Percentiles rank a stretch among this genome's conserved stretches.
These are phyloP conservation scores for Aspergillus phoenicis DNA, from an alignment of 2,329 filamentous ascomycete species.

Conservation along the genomic window DNA sequence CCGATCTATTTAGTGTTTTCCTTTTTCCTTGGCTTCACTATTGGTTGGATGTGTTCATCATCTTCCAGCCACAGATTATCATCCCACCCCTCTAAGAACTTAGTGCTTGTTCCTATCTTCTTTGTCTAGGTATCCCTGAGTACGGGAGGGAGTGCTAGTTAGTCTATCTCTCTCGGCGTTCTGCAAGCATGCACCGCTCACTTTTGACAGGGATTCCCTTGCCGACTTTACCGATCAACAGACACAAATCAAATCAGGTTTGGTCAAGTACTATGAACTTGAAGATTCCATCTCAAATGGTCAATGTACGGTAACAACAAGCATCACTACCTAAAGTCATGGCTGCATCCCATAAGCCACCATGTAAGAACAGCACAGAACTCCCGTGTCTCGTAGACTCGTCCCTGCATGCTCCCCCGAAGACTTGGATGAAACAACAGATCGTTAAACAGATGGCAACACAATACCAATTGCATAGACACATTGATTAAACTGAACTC, in stretches of 20 bases:
- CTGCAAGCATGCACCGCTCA: background rate
- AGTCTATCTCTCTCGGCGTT: background rate
- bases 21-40: constrained; percentile 11
- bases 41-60: background rate
- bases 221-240: background rate
- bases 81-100: background rate
- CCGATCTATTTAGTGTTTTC: background rate
- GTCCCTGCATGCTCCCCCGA: constrained; percentile 1
- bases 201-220: background rate
- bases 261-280: background rate
- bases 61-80: constrained; percentile 8
- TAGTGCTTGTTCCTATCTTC: background rate
- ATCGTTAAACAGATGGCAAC: constrained; percentile 12
- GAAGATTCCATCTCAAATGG: constrained; percentile 15
- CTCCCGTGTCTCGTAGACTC: constrained; percentile 32
- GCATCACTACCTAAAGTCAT: constrained; percentile 12
- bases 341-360: constrained; percentile 22
- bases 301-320: constrained; percentile 11
- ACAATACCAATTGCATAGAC: constrained; percentile 17
- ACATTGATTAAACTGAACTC: constrained; percentile 4
- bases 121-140: background rate
- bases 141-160: background rate
- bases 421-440: constrained; percentile 3
- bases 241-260: background rate
- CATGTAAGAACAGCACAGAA: constrained; percentile 25